Conservation (phyloP, 768 basidiomycete species). For the Mycena latifolia region DNA sequence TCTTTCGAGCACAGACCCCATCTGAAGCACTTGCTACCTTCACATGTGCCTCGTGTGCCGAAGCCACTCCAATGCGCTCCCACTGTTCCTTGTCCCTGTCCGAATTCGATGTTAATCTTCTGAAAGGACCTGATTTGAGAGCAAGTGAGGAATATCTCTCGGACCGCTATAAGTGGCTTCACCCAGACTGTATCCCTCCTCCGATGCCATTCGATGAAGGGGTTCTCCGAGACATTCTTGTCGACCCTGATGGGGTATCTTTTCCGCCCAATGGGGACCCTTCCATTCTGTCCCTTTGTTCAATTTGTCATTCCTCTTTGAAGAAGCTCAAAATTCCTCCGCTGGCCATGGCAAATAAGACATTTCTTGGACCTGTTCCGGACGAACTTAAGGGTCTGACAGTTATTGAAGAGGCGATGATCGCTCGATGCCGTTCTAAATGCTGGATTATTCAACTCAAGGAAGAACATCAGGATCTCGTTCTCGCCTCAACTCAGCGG, state of each 20-base stretch:
- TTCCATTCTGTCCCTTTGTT: slow-evolving; percentile 14
- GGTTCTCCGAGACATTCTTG: slow-evolving; percentile 5
- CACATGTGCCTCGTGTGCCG: too few relatives aligned
- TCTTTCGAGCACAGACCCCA: too few relatives aligned
- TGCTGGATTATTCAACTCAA: too few relatives aligned
- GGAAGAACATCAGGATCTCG: too few relatives aligned
- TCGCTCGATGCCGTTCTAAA: too few relatives aligned
- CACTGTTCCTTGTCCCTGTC: neutral
- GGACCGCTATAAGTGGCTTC: slow-evolving; percentile 9
- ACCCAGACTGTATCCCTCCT: slow-evolving; percentile 14
- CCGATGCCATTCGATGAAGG: slow-evolving; percentile 23
- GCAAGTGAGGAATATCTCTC: neutral
- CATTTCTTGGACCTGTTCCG: too few relatives aligned
- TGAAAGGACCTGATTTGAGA: slow-evolving; percentile 9
- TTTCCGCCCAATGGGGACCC: neutral
- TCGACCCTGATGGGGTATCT: slow-evolving; percentile 18
- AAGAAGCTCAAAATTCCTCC: slow-evolving; percentile 4
- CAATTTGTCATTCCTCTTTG: slow-evolving; percentile 10
- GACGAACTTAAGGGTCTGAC: too few relatives aligned
- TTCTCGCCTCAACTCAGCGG: too few relatives aligned
- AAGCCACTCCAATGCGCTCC: neutral
- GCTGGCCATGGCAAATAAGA: slow-evolving; percentile 20
- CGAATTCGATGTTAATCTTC: neutral
- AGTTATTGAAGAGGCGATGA: too few relatives aligned
- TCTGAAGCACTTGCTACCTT: too few relatives aligned